Conservation (phyloP, 768 basidiomycete genomes). For the Rhizopogon rudus region DNA sequence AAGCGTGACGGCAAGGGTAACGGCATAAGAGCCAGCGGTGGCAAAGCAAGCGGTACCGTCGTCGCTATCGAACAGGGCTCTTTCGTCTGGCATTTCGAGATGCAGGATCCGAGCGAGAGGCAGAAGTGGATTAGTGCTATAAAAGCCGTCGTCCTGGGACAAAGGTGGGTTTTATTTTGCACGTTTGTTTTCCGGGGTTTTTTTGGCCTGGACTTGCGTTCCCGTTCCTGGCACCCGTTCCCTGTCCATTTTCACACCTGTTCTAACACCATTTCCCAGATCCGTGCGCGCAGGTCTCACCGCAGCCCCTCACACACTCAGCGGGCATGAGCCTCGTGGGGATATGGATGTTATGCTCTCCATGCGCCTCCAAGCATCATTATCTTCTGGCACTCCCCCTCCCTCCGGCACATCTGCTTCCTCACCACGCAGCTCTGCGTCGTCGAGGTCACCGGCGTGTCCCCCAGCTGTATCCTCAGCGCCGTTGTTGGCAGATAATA, state of each 20-base stretch:
- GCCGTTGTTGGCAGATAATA: not conserved
- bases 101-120: conserved; percentile 53
- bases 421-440: conserved; percentile 8
- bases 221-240: not conserved
- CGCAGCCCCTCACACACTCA: conserved; percentile 33
- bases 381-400: conserved; percentile 23
- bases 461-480: conserved; percentile 20
- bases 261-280: conserved; percentile 28
- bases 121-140: conserved; percentile 75
- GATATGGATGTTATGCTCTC: conserved; percentile 84
- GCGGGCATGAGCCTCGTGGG: conserved; percentile 60
- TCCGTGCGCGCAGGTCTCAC: conserved; percentile 67
- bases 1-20: conserved; percentile 2
- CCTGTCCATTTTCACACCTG: conserved; percentile 1
- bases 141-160: conserved; percentile 66
- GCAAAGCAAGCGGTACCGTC: not conserved
- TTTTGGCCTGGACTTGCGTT: not conserved
- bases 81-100: conserved; percentile 69
- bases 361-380: conserved; percentile 65
- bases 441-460: conserved; percentile 18
- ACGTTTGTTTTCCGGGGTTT: too few relatives aligned
- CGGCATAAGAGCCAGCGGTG: not conserved
- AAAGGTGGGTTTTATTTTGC: conserved; percentile 18
- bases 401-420: conserved; percentile 1
- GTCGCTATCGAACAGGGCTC: conserved; percentile 35